A percentile compares a stretch with the other conserved stretches of the same genome.
These are phyloP conservation scores for Fusarium veterinarium DNA, from an alignment of 2,329 filamentous ascomycete species.

Conservation along the genomic window DNA sequence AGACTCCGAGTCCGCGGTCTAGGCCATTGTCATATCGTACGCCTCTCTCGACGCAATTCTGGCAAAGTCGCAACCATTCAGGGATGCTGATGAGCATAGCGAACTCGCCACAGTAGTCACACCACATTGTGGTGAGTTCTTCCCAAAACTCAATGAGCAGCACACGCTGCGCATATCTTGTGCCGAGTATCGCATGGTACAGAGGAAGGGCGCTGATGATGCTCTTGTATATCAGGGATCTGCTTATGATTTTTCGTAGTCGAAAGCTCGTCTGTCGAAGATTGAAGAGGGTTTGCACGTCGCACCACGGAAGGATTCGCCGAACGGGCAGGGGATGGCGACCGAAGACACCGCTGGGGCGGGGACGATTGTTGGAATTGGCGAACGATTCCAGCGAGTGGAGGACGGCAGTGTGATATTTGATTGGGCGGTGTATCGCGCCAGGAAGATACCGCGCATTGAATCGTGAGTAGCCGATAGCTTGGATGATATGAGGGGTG, in stretches of 20 bases:
- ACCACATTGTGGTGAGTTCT: conserved; percentile 44
- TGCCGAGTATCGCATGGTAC: conserved; percentile 47
- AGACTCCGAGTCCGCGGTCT: rapidly evolving
- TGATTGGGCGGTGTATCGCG: neutral
- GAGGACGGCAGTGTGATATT: neutral
- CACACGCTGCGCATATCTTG: conserved; percentile 38
- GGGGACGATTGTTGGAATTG: rapidly evolving
- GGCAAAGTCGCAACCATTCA: conserved; percentile 47
- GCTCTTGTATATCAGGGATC: conserved; percentile 42
- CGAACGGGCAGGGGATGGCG: rapidly evolving
- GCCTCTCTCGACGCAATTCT: conserved; percentile 36
- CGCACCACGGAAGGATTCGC: conserved; percentile 14
- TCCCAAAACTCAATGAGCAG: conserved; percentile 28
- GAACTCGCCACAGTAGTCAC: conserved; percentile 22
- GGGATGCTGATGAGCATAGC: conserved; percentile 42
- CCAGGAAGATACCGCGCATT: neutral
- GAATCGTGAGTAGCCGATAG: neutral
- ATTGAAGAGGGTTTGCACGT: conserved; percentile 48
- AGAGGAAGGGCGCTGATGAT: conserved; percentile 43
- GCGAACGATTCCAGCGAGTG: neutral
- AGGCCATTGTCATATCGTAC: rapidly evolving
- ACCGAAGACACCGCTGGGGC: neutral
- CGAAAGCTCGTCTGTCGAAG: conserved; percentile 46
- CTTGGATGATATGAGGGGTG: rapidly evolving
- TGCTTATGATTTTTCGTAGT: conserved; percentile 40